These are phyloP conservation scores for Atractiella rhizophila DNA, from an alignment of 768 basidiomycete genomes.

Conservation along the genomic window DNA sequence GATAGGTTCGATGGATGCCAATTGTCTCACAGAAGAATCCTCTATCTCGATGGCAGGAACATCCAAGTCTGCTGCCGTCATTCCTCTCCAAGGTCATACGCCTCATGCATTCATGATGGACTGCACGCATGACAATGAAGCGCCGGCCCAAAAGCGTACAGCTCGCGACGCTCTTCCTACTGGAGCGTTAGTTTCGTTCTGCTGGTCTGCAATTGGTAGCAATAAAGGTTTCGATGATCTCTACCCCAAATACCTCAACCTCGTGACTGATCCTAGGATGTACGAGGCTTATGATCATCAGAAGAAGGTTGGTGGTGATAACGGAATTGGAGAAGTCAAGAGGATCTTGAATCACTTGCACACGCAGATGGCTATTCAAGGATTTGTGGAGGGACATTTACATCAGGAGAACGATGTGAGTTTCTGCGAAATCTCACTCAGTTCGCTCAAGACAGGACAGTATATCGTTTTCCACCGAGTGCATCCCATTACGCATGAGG, in stretches of 20 bases:
- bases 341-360: conserved; percentile 64
- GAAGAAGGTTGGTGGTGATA: conserved; percentile 28
- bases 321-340: conserved; percentile 27
- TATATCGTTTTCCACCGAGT: conserved; percentile 85
- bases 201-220: conserved; percentile 62
- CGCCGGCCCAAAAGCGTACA: conserved; percentile 62
- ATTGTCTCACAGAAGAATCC: conserved; percentile 48
- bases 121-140: conserved; percentile 91
- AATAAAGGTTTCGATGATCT: conserved; percentile 95
- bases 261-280: conserved; percentile 55
- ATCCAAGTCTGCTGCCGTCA: conserved; percentile 43
- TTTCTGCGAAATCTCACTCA: conserved; percentile 10
- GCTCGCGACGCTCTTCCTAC: conserved; percentile 89
- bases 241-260: conserved; percentile 74
- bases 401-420: conserved; percentile 86
- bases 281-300: conserved; percentile 49
- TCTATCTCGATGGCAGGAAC: conserved; percentile 61
- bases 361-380: conserved; percentile 68
- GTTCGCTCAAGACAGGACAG: conserved; percentile 23
- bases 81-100: conserved; percentile 52
- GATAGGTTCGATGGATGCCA: conserved; percentile 73
- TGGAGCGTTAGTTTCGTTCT: conserved; percentile 76
- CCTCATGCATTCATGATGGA: conserved; percentile 92
- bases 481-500: conserved; percentile 67
- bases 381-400: conserved; percentile 75